Percentiles rank a stretch among this genome's conserved stretches.
phyloP scores from a whole-genome alignment of 176 grass and related monocot genomes.

The Hordeum vulgare region MorexV3_pseudomolecules_assembly NC_058520.1:476104154-476104653 shows the following conservation, averaged over 20 bases:
- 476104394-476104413: constrained; percentile 9
- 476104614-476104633: neutral
- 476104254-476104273: no score
- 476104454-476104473: neutral
- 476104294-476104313: no score
- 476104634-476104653: constrained; percentile 1
- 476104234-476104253: no score
- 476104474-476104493: neutral
- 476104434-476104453: neutral
- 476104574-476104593: neutral
- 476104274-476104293: no score
- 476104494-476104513: neutral
- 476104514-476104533: neutral
- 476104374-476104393: neutral
- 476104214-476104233: no score
- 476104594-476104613: neutral
- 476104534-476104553: neutral
- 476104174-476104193: no score
- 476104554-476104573: neutral
- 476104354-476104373: neutral
- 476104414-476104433: neutral
- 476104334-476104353: neutral
- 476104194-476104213: no score
- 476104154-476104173: no score
- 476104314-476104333: no score